Evolutionary conservation across 257 asterid genomes (phyloP), one percentile per base, ranked within the genome.

Genomic region (Euphrasia confusa): DNA sequence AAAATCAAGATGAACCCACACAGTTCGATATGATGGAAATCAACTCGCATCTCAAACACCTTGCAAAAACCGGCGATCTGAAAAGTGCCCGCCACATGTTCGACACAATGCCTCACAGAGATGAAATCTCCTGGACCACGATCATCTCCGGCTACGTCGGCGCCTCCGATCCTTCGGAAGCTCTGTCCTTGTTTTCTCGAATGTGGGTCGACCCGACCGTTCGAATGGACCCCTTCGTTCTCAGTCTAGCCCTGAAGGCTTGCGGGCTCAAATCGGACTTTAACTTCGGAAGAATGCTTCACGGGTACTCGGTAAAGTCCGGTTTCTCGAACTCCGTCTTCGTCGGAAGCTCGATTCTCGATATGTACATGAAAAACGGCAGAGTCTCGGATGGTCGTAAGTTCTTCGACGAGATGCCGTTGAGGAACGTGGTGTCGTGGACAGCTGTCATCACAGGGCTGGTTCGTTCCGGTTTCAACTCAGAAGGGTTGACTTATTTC

Each of bases 391-490:
- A 81, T 58, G 95, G 89, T 55, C 79, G 90, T 58, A 63, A 71
- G 64, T 57, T 81, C 53, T 88, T 91, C 60, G 81, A 84, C 67
- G 93, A 81, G 75, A 84, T 91, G 95, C 94, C 94, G 45, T 44
- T 77, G 24, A 84, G 92, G 69, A 92, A 89, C 78, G 95, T 92
- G 11, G 92, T 92, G 58, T 83, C 95, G 60, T 92, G 98, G 98
- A 92, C 96, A 5, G 87, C 97, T 70, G 70, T 89, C 53, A 87
- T 92, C 49, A 84, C 97, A 0, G 97, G 97, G 50, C 89, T 92
- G 55, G 97, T 86, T 72, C 95, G 87, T 15, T 73, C 83, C 1
- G 90, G 95, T 61, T 73, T 67, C 55, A 72, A 72, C 69, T 73
- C 48, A 52, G 78, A 80, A 69, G 97, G 87, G 13, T 66, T 92